Percentiles rank a stretch among this genome's conserved stretches.
Conservation (phyloP, 2,329 filamentous ascomycete species). For the Ophiostoma ips region DNA sequence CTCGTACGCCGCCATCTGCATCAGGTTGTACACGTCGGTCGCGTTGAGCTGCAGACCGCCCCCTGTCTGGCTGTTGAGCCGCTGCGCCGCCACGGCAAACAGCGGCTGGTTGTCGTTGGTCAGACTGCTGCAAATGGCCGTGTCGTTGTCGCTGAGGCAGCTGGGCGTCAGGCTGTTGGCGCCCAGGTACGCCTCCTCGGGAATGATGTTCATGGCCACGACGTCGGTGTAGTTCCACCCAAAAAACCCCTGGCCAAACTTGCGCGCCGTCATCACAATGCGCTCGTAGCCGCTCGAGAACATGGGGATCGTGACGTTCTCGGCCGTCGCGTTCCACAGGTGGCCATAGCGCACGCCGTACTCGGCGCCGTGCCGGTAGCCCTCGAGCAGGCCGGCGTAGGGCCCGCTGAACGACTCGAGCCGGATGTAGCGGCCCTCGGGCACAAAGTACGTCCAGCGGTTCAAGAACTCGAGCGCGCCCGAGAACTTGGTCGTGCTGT, state of each 20-base stretch:
- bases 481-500: not conserved
- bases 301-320: conserved; percentile 10
- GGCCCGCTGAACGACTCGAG: conserved; percentile 11
- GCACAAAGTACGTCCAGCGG: conserved; percentile 9
- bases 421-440: conserved; percentile 2
- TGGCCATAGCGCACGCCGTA: conserved; percentile 12
- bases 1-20: conserved; percentile 12
- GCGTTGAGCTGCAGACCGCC: conserved; percentile 5
- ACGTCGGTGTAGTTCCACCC: conserved; percentile 41
- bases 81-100: conserved; percentile 4
- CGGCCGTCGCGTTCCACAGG: conserved; percentile 9
- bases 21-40: conserved; percentile 10
- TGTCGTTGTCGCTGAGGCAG: conserved; percentile 37
- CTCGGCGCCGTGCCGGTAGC: conserved; percentile 10
- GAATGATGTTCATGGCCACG: conserved; percentile 37
- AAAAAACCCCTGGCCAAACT: conserved; percentile 48
- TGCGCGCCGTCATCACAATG: conserved; percentile 45
- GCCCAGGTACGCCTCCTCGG: conserved; percentile 9
- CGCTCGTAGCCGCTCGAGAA: conserved; percentile 38
- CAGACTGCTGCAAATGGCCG: conserved; percentile 7
- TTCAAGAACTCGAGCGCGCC: conserved; percentile 9
- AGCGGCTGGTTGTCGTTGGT: conserved; percentile 8
- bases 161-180: conserved; percentile 41
- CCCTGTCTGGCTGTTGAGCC: conserved; percentile 5
- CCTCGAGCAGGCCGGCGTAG: conserved; percentile 10